phyloP scores from a whole-genome alignment of 179 eudicot species.

The Patellifolia procumbens region DNA sequence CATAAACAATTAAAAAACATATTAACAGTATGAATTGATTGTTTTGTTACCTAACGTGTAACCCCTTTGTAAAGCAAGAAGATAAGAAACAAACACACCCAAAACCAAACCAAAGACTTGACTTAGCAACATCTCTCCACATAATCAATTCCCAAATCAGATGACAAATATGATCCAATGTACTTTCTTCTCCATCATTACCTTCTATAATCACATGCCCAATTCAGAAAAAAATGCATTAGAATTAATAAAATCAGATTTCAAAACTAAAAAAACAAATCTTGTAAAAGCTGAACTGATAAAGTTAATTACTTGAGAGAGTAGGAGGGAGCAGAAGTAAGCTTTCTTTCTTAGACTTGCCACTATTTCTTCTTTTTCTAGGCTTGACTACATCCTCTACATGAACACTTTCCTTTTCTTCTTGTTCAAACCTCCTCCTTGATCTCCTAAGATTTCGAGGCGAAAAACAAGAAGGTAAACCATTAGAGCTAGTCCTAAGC shows the following conservation, averaged over 20 bases:
- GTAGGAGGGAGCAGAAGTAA: conserved; percentile 30
- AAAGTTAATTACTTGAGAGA: conserved; percentile 45
- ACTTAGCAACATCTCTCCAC: conserved; percentile 92
- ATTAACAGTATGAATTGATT: no score
- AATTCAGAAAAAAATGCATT: conserved; percentile 7
- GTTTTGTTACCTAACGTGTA: conserved; percentile 63
- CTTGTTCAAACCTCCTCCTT: conserved; percentile 59
- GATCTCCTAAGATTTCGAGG: conserved; percentile 62
- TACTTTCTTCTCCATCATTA: conserved; percentile 44
- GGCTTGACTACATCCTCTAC: conserved; percentile 56
- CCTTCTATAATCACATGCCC: conserved; percentile 35
- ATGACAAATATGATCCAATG: conserved; percentile 59
- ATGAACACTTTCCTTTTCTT: conserved; percentile 54
- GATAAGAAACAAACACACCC: conserved; percentile 84
- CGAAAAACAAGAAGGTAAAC: conserved; percentile 43
- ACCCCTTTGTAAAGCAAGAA: conserved; percentile 77
- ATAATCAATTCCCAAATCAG: conserved; percentile 62
- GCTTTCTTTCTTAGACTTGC: conserved; percentile 62
- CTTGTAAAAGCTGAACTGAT: no score
- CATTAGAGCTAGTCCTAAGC: conserved; percentile 37
- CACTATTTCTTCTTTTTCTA: conserved; percentile 56
- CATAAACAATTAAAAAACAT: no score
- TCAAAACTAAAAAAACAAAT: not conserved
- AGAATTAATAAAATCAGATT: not conserved
- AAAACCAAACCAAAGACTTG: conserved; percentile 96